Evolutionary conservation across 306 rosid species (phyloP).

Genomic region (Cucurbita ficifolia): DNA sequence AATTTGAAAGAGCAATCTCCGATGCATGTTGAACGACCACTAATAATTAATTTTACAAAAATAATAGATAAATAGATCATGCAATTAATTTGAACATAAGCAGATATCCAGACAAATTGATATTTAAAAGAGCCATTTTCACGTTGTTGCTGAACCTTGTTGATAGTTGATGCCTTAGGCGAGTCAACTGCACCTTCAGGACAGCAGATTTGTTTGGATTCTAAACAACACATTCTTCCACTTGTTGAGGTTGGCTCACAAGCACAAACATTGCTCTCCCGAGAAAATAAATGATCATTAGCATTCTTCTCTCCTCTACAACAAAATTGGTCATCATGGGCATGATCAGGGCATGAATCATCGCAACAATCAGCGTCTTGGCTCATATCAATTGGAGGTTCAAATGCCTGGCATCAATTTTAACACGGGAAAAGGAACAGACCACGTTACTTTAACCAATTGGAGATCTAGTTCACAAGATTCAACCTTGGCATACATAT

Average conservation of each 20-base stretch:
- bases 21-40: background rate
- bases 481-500: background rate
- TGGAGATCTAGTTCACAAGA: constrained; percentile 7
- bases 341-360: constrained; percentile 21
- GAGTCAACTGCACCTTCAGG: constrained; percentile 28
- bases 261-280: constrained; percentile 24
- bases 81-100: background rate
- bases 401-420: constrained; percentile 51
- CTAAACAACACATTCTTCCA: constrained; percentile 24
- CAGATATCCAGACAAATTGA: background rate
- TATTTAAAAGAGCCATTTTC: background rate
- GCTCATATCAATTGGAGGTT: constrained; percentile 91
- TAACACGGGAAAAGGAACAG: background rate
- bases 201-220: constrained; percentile 27
- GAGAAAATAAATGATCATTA: constrained; percentile 20
- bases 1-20: background rate
- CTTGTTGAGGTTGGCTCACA: constrained; percentile 32
- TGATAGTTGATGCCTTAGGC: constrained; percentile 6
- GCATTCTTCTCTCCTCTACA: constrained; percentile 29
- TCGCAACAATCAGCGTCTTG: constrained; percentile 41
- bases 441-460: constrained; percentile 7
- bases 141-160: constrained; percentile 38
- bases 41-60: background rate
- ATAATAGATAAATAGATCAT: too few relatives aligned
- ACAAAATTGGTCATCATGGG: constrained; percentile 17